Percentiles rank a stretch among this genome's conserved stretches.
These are phyloP conservation scores for Jatropha podagrica DNA, from an alignment of 441 rosid genomes.

Conservation along the genomic window DNA sequence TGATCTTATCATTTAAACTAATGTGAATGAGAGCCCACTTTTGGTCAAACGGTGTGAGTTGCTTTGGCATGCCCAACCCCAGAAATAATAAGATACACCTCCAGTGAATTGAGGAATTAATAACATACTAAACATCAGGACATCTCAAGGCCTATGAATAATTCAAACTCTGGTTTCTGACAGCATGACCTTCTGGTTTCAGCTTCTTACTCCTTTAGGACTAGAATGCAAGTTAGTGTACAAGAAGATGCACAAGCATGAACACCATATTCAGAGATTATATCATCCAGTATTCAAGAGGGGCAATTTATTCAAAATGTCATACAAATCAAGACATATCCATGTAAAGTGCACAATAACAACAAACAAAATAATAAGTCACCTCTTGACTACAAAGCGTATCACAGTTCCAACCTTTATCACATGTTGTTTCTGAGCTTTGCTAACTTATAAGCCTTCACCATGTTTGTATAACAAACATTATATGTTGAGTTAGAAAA, in stretches of 20 bases:
- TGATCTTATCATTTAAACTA: neutral
- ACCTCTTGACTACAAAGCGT: slow-evolving; percentile 80
- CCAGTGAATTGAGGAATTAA: neutral
- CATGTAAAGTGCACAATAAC: neutral
- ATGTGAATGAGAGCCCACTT: neutral
- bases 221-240: neutral
- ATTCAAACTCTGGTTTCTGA: neutral
- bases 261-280: neutral
- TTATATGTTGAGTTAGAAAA: slow-evolving; percentile 7
- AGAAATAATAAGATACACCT: too few species aligned
- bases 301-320: neutral
- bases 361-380: slow-evolving; percentile 18
- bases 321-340: neutral
- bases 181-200: neutral
- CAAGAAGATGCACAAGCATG: too few species aligned
- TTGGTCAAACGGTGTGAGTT: neutral
- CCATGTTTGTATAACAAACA: slow-evolving; percentile 45
- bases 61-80: too few species aligned
- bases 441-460: slow-evolving; percentile 55
- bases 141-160: too few species aligned
- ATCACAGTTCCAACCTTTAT: slow-evolving; percentile 69
- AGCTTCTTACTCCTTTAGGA: neutral
- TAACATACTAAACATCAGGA: neutral
- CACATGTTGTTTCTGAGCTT: slow-evolving; percentile 49
- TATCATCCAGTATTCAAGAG: neutral